phyloP scores from a whole-genome alignment of 805 yeast species.

The Candida arabinofermentans region DNA sequence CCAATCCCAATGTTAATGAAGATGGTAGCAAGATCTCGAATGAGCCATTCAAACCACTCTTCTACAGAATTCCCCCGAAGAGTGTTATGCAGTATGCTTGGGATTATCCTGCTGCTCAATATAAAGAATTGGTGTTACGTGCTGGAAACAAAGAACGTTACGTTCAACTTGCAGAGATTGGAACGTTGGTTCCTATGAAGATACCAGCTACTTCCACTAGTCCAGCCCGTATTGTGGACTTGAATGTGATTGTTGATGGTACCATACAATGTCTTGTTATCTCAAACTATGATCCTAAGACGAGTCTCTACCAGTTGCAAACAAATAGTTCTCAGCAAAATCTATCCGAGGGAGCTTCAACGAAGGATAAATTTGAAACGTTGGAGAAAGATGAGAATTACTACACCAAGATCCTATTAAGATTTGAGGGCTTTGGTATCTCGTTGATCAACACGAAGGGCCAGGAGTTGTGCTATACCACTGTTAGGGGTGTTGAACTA shows the following conservation, averaged over 20 bases:
- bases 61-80: constrained; percentile 77
- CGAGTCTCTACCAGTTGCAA: constrained; percentile 65
- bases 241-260: constrained; percentile 95
- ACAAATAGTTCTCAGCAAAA: constrained; percentile 26
- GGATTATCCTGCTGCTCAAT: constrained; percentile 90
- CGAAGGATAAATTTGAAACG: constrained; percentile 49
- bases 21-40: constrained; percentile 58
- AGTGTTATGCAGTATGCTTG: constrained; percentile 98
- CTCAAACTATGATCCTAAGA: constrained; percentile 73
- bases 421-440: constrained; percentile 81
- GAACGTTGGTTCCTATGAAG: constrained; percentile 82
- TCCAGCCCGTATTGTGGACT: constrained; percentile 57
- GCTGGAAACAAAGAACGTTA: constrained; percentile 71
- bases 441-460: constrained; percentile 70
- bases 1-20: constrained; percentile 66
- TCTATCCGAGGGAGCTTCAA: constrained; percentile 23
- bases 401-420: constrained; percentile 50
- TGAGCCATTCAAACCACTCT: constrained; percentile 67
- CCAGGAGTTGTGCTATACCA: constrained; percentile 81
- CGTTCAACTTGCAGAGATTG: constrained; percentile 88
- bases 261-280: constrained; percentile 87
- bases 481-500: constrained; percentile 75
- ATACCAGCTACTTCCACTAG: constrained; percentile 46
- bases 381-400: constrained; percentile 51
- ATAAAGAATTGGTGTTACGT: constrained; percentile 74